phyloP scores from a whole-genome alignment of 495 filamentous ascomycete genomes.

The Symbiotaphrina buchneri region DNA sequence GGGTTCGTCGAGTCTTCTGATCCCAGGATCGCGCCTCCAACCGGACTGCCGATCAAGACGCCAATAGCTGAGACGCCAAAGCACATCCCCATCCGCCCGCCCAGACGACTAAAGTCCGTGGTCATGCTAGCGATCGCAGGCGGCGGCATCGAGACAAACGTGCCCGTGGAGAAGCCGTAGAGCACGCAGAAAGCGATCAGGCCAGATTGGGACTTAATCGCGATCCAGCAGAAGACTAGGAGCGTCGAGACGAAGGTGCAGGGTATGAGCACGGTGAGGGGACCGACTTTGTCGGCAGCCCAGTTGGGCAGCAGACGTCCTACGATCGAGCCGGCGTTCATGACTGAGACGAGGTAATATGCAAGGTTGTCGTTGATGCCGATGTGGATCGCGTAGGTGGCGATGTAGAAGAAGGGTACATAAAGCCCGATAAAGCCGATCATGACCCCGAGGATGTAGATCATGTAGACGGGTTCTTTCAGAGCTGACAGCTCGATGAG shows the following conservation, averaged over 20 bases:
- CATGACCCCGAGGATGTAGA: slow-evolving; percentile 2
- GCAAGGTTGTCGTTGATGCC: background rate
- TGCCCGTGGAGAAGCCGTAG: slow-evolving; percentile 3
- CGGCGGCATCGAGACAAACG: slow-evolving; percentile 4
- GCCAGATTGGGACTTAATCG: background rate
- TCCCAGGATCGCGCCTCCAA: background rate
- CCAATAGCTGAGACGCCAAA: slow-evolving; percentile 1
- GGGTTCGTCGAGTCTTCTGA: too few species aligned
- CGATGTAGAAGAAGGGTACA: slow-evolving; percentile 4
- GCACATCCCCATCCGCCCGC: slow-evolving; percentile 4
- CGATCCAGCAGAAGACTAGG: background rate
- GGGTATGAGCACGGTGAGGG: background rate
- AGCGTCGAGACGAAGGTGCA: background rate
- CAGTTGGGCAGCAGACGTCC: slow-evolving; percentile 3
- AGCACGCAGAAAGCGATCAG: slow-evolving; percentile 1
- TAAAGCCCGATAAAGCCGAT: slow-evolving; percentile 1
- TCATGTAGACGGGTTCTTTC: background rate
- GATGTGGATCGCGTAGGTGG: background rate
- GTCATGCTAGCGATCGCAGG: slow-evolving; percentile 1
- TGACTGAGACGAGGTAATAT: slow-evolving; percentile 4
- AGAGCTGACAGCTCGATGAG: slow-evolving; percentile 3
- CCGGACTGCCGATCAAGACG: slow-evolving; percentile 1
- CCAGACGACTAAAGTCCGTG: background rate
- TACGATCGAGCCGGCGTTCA: slow-evolving; percentile 2
- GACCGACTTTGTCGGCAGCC: slow-evolving; percentile 2